These are phyloP conservation scores for Corylus heterophylla DNA, from an alignment of 306 rosid genomes.

Conservation along the genomic window DNA sequence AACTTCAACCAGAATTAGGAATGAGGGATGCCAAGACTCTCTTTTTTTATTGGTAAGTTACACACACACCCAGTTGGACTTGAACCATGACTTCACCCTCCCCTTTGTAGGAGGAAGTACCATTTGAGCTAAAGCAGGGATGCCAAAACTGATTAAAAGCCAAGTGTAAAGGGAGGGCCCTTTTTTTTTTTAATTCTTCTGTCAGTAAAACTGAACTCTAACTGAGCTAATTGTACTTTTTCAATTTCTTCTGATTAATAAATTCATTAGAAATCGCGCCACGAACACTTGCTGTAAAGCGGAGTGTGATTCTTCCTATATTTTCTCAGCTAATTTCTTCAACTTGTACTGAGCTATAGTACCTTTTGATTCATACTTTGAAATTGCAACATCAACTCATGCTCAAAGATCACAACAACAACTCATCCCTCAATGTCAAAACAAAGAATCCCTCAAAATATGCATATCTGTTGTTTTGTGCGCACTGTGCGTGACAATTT, in stretches of 20 bases:
- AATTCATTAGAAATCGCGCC: background rate
- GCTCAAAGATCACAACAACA: background rate
- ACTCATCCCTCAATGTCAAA: background rate
- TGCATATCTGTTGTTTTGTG: background rate
- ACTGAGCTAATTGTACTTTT: background rate
- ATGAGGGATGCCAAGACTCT: background rate
- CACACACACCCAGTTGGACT: no score
- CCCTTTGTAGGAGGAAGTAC: no score
- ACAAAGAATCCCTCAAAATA: background rate
- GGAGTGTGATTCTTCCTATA: background rate
- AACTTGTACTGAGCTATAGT: background rate
- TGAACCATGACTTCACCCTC: no score
- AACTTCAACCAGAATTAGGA: constrained; percentile 3
- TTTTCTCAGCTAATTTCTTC: background rate
- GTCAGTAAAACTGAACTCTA: background rate
- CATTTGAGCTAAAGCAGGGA: background rate
- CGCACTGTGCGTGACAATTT: background rate
- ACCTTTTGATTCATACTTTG: background rate
- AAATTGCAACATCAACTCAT: background rate
- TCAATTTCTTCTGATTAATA: background rate
- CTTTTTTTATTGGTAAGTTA: no score
- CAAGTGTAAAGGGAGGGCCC: background rate
- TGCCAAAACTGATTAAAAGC: background rate
- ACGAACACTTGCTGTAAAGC: background rate
- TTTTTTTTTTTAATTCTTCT: background rate